phyloP scores from a whole-genome alignment of 805 yeast genomes.

The Blastobotrys mokoenaii region DNA sequence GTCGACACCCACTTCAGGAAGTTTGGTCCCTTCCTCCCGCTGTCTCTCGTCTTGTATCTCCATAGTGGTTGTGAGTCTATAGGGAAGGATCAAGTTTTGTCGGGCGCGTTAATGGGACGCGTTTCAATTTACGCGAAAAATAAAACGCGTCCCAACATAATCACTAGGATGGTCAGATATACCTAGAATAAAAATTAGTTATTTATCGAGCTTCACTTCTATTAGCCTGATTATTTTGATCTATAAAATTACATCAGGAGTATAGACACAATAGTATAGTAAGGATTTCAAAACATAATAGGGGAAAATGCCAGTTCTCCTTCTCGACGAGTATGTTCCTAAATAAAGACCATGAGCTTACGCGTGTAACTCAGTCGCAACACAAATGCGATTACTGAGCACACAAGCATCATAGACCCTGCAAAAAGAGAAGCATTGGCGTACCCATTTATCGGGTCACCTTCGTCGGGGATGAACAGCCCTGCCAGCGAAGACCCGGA shows the following conservation, averaged over 20 bases:
- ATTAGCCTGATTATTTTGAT: too few species aligned
- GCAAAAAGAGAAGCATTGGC: slow-evolving; percentile 26
- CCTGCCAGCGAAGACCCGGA: slow-evolving; percentile 33
- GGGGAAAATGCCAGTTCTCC: too few species aligned
- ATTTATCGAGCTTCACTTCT: too few species aligned
- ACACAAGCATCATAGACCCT: slow-evolving; percentile 25
- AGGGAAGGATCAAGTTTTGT: too few species aligned
- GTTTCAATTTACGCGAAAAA: background rate
- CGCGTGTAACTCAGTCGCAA: slow-evolving; percentile 13
- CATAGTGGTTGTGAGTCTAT: too few species aligned
- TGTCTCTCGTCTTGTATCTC: background rate
- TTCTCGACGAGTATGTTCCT: too few species aligned
- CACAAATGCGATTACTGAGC: slow-evolving; percentile 11
- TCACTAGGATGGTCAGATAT: background rate
- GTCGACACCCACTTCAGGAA: slow-evolving; percentile 12
- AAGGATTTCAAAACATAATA: too few species aligned
- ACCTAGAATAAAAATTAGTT: too few species aligned
- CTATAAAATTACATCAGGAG: too few species aligned
- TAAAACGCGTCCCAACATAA: background rate
- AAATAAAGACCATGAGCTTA: slow-evolving; percentile 16
- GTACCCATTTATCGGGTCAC: slow-evolving; percentile 20
- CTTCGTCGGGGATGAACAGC: slow-evolving; percentile 24
- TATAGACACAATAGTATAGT: too few species aligned
- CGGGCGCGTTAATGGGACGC: background rate
- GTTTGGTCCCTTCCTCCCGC: background rate